Base-by-base conservation (phyloP, 2,329 filamentous ascomycete genomes). In the Botrytis paeoniae region DNA sequence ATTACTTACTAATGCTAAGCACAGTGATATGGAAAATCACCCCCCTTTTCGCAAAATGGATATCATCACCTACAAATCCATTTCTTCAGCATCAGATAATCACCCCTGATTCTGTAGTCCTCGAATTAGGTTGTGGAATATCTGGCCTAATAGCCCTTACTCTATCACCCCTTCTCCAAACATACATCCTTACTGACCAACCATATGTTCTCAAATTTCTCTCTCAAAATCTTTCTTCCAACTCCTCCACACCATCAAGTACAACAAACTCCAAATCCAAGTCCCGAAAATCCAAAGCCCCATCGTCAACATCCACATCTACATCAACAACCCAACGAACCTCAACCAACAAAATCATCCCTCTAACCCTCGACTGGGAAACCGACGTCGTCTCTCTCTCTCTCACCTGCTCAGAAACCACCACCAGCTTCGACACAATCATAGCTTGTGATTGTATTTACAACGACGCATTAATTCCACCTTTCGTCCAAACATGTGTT, bases 401-500 rank as follows among this genome's bases (percentile, higher is more conserved):
- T 22, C 78, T 80, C 14, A 75, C 75, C 70, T 54, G 81, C 16
- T 74, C 61, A 70, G 74, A 25, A 71, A 80, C 59, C 73, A 79
- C 75, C 62, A 80, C 77, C 78, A 86, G 87, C 73, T 91, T 96
- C 76, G 92, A 97, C 78, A 83, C 90, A 22, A 85, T 98, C 18
- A 81, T 98, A 51, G 94, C 94, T 6, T 97, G 94, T 80, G 96
- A 99, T 82, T 98, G 95, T 82, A 92, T 99, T 77, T 99, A 97
- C 85, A 99, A 98, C 82, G 93, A 97, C 76, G 89, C 92, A 3
- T 87, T 98, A 4, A 89, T 98, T 37, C 84, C 88, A 61, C 94
- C 95, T 0, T 88, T 98, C 66, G 92, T 96, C n/a, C 88, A 91
- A 78, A 92, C 93, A 0, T 97, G 93, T 80, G 89, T 85, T 9